Evolutionary conservation across 305 asterid species (phyloP).

Genomic region (Fraxinus dipetala): DNA sequence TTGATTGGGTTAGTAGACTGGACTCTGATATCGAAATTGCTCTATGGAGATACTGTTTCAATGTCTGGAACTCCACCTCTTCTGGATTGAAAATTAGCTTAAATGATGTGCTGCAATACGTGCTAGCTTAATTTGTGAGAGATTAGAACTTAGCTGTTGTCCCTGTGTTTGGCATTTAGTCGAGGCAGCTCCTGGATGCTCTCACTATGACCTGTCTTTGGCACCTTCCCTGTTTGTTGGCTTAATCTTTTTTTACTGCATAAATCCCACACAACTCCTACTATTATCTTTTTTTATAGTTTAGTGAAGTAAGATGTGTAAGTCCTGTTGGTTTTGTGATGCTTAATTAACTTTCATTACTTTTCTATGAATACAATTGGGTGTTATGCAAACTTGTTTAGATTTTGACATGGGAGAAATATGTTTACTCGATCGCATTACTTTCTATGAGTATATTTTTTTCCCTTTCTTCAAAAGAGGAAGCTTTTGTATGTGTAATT

Average conservation of each 20-base stretch:
- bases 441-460: neutral
- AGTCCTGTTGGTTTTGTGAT: conserved; percentile 1
- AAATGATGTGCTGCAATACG: neutral
- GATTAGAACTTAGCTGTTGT: neutral
- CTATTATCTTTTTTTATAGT: neutral
- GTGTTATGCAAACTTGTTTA: neutral
- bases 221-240: neutral
- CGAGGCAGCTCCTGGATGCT: neutral
- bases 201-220: neutral
- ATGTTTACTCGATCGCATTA: neutral
- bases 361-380: neutral
- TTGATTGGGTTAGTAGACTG: neutral
- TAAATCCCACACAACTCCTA: neutral
- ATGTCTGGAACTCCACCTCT: neutral
- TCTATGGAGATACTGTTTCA: neutral
- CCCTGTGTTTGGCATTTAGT: neutral
- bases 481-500: neutral
- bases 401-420: neutral
- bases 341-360: neutral
- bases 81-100: neutral
- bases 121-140: neutral
- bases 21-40: neutral
- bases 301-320: neutral
- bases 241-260: neutral
- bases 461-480: neutral